These are phyloP conservation scores for Camellia sinensis DNA, from an alignment of 148 eudicot species.

Conservation along the genomic window DNA sequence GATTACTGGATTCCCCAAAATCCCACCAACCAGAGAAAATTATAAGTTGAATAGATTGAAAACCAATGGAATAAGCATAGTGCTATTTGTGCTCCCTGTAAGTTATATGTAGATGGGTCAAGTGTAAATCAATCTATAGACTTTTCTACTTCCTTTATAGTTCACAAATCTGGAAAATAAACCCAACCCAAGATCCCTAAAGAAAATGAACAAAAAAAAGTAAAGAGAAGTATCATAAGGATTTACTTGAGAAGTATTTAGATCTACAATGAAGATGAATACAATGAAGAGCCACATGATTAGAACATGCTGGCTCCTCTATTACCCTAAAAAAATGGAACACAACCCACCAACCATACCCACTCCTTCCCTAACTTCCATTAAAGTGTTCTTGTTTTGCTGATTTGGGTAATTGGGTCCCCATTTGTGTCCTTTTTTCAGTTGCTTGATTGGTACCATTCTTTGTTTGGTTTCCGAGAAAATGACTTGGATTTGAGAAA, in stretches of 20 bases:
- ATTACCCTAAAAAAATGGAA: neutral
- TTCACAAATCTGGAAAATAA: neutral
- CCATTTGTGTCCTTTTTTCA: neutral
- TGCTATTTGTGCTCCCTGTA: slow-evolving; percentile 1
- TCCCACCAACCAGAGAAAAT: neutral
- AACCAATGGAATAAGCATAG: neutral
- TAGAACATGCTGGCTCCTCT: slow-evolving; percentile 14
- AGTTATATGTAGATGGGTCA: neutral
- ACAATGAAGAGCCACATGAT: slow-evolving; percentile 27
- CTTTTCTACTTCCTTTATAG: neutral
- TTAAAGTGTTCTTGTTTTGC: neutral
- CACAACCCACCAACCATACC: neutral
- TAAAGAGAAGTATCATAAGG: neutral
- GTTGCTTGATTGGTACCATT: neutral
- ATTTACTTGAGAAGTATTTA: neutral
- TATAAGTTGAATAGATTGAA: too few relatives aligned
- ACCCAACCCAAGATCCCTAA: neutral
- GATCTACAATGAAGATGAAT: neutral
- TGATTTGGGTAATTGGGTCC: neutral
- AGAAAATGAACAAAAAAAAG: neutral
- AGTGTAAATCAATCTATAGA: neutral
- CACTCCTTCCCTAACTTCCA: neutral
- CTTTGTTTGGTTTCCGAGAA: slow-evolving; percentile 1
- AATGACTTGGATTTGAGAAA: neutral
- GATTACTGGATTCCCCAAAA: neutral